Evolutionary conservation across 768 basidiomycete species (phyloP).

Genomic region (Amyloporia xantha): DNA sequence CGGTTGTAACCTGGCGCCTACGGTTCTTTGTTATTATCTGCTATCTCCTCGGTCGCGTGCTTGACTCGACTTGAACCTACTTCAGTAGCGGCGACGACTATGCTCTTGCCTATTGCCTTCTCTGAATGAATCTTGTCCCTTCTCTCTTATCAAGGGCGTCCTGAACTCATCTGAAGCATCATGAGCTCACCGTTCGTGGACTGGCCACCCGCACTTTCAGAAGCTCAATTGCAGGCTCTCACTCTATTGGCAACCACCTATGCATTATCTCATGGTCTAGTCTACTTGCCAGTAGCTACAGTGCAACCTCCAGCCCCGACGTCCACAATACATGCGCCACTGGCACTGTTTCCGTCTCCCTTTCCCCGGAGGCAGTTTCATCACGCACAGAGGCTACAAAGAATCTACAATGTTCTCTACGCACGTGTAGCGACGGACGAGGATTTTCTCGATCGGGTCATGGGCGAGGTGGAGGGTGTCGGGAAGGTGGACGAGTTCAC

Average conservation of each 20-base stretch:
- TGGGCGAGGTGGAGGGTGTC: slow-evolving; percentile 75
- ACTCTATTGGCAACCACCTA: slow-evolving; percentile 71
- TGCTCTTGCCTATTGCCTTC: no score
- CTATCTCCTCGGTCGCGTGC: no score
- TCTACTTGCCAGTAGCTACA: slow-evolving; percentile 62
- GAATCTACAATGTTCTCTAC: slow-evolving; percentile 79
- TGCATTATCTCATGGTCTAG: slow-evolving; percentile 76
- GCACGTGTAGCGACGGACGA: slow-evolving; percentile 74
- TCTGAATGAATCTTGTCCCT: no score
- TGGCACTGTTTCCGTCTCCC: slow-evolving; percentile 83
- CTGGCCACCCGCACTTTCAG: slow-evolving; percentile 73
- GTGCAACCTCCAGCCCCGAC: slow-evolving; percentile 46
- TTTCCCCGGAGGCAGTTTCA: slow-evolving; percentile 70
- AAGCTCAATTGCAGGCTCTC: slow-evolving; percentile 52
- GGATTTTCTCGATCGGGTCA: slow-evolving; percentile 72
- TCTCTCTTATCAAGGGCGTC: no score
- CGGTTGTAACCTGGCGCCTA: no score
- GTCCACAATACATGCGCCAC: slow-evolving; percentile 84
- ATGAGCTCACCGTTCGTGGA: slow-evolving; percentile 9
- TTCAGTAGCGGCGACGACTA: no score
- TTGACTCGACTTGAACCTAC: no score
- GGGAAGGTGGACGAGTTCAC: slow-evolving; percentile 84
- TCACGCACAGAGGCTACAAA: slow-evolving; percentile 60
- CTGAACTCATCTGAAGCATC: no score
- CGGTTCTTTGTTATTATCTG: no score